phyloP scores from a whole-genome alignment of 192 early-diverging fungal species.

The Coemansia sp. region DNA sequence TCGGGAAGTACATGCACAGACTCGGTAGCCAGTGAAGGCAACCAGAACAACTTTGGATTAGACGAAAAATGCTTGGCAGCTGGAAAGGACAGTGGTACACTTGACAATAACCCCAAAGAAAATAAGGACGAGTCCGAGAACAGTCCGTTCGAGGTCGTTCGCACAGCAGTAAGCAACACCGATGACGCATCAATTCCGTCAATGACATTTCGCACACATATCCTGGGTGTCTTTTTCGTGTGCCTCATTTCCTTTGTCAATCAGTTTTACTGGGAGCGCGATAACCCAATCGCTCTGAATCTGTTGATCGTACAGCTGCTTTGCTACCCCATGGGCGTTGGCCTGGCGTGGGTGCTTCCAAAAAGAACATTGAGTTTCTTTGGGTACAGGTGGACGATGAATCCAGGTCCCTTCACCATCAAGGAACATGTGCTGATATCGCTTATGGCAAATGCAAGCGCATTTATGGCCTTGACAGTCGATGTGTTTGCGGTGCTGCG shows the following conservation, averaged over 20 bases:
- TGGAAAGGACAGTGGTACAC: constrained; percentile 1
- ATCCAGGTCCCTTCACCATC: constrained; percentile 83
- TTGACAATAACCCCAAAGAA: not conserved
- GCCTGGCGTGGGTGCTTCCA: constrained; percentile 66
- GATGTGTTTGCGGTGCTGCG: constrained; percentile 70
- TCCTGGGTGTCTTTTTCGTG: constrained; percentile 70
- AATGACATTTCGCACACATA: constrained; percentile 70
- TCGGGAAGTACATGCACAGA: constrained; percentile 23
- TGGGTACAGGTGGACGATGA: constrained; percentile 61
- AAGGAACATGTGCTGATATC: constrained; percentile 89
- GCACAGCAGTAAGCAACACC: constrained; percentile 64
- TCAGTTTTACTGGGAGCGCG: constrained; percentile 86
- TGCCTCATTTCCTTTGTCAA: constrained; percentile 65
- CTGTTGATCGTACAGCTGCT: constrained; percentile 73
- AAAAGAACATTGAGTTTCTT: constrained; percentile 51
- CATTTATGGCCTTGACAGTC: constrained; percentile 69
- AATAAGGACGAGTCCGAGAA: constrained; percentile 20
- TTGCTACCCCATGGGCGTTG: constrained; percentile 71
- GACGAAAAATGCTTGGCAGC: constrained; percentile 1
- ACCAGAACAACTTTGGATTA: not conserved
- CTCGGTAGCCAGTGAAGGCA: constrained; percentile 17
- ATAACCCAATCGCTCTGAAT: constrained; percentile 73
- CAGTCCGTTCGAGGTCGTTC: constrained; percentile 70
- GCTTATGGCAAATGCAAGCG: constrained; percentile 74
- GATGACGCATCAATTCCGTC: constrained; percentile 67